Base-by-base conservation (phyloP, 2,329 filamentous ascomycete genomes). In the Botryosphaeria dothidea region DNA sequence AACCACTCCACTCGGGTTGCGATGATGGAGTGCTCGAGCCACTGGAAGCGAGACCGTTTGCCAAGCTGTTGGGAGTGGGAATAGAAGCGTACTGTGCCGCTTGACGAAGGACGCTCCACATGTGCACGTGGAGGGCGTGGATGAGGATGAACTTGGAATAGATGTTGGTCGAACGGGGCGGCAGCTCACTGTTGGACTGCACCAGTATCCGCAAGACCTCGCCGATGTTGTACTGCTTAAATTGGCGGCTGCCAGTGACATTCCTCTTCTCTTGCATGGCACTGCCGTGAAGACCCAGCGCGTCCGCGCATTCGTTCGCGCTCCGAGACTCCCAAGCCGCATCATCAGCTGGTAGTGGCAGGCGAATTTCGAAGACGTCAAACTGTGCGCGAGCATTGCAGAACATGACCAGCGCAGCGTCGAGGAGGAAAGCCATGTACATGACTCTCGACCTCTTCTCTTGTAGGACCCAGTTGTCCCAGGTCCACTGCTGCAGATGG, bases 91-190 rank as follows among this genome's bases (percentile, higher is more conserved):
- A 66, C 62, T 77, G 71, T 25, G 73, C 73, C 17, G 79, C 70
- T 67, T 82, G 80, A 54, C 80, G 81, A 69, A 84, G 83, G 46
- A 80, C 76, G 62, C 79, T 77, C 79, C 82, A 86, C 68, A 92
- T 85, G 68, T 90, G 83, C 5, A 86, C 82, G 64, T 91, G 82
- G 61, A 93, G 79, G 13, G 85, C 86, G 71, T 92, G 90, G 7
- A 92, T 86, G 52, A 92, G 76, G 64, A 92, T 85, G 70, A 92
- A 92, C 71, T 92, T 92, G 38, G 88, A 88, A 71, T 88, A 90
- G 2, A 90, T 79, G 69, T 92, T 92, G 1, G 90, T 92, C 23
- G 85, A 85, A 49, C 87, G 85, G 3, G 86, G 85, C 65, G 87
- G 85, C 62, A 92, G 86, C 54, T 85, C 82, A 67, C 85, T 83